Evolutionary conservation across 352 stramenopile genomes (phyloP).

Genomic region (Globisporangium abappressorium): DNA sequence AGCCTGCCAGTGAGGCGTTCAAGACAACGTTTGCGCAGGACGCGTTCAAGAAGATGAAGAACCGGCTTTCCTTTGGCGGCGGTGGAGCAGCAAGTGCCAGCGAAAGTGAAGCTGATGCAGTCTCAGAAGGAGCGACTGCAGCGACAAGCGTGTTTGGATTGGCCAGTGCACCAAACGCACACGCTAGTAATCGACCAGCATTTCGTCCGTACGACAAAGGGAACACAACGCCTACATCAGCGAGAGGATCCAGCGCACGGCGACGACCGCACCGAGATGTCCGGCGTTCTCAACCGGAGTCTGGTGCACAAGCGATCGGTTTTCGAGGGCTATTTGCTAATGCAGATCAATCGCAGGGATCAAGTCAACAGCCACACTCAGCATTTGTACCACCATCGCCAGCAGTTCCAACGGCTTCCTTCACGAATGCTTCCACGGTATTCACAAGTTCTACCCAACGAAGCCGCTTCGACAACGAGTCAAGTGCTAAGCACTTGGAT

Average conservation of each 20-base stretch:
- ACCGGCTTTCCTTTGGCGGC: constrained; percentile 7
- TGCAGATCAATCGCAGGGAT: not conserved
- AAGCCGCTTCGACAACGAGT: not conserved
- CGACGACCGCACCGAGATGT: not conserved
- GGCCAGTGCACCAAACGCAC: not conserved
- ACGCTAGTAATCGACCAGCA: not conserved
- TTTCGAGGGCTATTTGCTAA: not conserved
- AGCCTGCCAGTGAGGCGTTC: not conserved
- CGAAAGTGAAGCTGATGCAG: not conserved
- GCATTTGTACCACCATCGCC: not conserved
- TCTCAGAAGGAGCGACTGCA: not conserved
- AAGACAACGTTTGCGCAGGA: constrained; percentile 18
- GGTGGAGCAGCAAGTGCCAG: not conserved
- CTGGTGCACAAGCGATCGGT: not conserved
- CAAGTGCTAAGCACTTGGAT: not conserved
- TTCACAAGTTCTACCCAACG: not conserved
- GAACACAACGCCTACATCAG: not conserved
- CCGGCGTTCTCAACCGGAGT: not conserved
- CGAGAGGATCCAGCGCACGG: not conserved
- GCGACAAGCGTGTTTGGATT: constrained; percentile 13
- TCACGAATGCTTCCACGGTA: not conserved
- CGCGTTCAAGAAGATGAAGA: constrained; percentile 19
- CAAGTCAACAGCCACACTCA: not conserved
- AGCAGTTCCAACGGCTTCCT: not conserved
- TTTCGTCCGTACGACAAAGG: constrained; percentile 16